Evolutionary conservation across 2,329 filamentous ascomycete genomes (phyloP).

Genomic region (Dothideomycetes sp.): DNA sequence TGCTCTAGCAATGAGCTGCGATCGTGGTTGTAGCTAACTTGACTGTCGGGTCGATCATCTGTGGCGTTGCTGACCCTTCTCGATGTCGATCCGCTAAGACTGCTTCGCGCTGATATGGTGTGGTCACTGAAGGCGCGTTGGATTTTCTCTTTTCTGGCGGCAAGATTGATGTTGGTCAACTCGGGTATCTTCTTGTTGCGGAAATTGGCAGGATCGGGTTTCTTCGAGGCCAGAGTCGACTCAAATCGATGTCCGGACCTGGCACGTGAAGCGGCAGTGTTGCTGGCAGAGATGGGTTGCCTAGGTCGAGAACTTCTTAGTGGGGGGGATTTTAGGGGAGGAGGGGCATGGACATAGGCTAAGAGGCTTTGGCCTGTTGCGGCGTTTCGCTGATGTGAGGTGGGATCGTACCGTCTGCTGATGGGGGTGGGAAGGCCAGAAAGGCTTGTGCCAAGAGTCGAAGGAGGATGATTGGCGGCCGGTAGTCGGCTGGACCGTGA

Average conservation of each 20-base stretch:
- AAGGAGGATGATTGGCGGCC: not conserved
- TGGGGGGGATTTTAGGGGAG: slow-evolving; percentile 65
- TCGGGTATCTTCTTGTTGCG: slow-evolving; percentile 40
- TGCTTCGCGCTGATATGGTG: slow-evolving; percentile 27
- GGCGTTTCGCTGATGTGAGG: slow-evolving; percentile 31
- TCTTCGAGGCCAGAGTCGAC: slow-evolving; percentile 5
- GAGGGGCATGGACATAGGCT: slow-evolving; percentile 63
- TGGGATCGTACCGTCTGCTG: slow-evolving; percentile 27
- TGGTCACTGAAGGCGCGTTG: slow-evolving; percentile 78
- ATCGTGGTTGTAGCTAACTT: not conserved
- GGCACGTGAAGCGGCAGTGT: slow-evolving; percentile 60
- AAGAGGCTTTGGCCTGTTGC: slow-evolving; percentile 39
- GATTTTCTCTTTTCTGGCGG: slow-evolving; percentile 70
- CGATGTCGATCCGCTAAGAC: slow-evolving; percentile 2
- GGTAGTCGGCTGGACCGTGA: not conserved
- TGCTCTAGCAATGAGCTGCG: slow-evolving; percentile 4
- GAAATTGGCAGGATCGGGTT: slow-evolving; percentile 13
- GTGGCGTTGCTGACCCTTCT: slow-evolving; percentile 8
- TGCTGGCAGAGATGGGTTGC: slow-evolving; percentile 66
- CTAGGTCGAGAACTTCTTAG: slow-evolving; percentile 75
- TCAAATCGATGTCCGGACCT: slow-evolving; percentile 51
- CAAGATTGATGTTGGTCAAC: slow-evolving; percentile 73
- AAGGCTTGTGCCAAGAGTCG: slow-evolving; percentile 17
- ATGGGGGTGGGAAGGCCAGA: slow-evolving; percentile 17
- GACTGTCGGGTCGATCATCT: not conserved